These are phyloP conservation scores for Penicillium sp. DNA, from an alignment of 2,329 filamentous ascomycete genomes.

Conservation along the genomic window DNA sequence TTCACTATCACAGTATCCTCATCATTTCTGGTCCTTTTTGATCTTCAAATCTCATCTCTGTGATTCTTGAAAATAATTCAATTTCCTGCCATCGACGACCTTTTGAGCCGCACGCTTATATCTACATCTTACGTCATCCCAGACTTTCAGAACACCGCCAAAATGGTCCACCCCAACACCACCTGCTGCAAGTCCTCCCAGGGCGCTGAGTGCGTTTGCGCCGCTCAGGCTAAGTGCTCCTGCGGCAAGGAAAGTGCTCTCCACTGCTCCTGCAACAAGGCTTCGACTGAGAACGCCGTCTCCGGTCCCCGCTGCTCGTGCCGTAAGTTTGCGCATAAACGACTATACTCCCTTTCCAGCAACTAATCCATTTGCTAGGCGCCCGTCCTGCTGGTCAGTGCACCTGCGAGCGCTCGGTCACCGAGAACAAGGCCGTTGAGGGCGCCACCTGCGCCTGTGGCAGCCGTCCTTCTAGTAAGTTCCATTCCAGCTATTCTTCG, in stretches of 20 bases:
- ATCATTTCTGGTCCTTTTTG: not conserved
- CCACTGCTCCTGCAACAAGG: conserved; percentile 80
- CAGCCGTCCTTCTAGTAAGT: conserved; percentile 66
- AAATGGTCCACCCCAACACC: conserved; percentile 47
- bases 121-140: conserved; percentile 6
- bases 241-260: conserved; percentile 87
- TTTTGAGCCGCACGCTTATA: not conserved
- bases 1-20: not conserved
- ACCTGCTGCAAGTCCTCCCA: conserved; percentile 61
- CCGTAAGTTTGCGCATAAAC: conserved; percentile 49
- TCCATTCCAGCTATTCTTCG: not conserved
- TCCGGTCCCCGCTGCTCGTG: conserved; percentile 77
- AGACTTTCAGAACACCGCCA: conserved; percentile 18
- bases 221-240: conserved; percentile 67
- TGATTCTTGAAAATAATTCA: not conserved
- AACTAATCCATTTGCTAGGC: conserved; percentile 38
- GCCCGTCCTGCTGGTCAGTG: conserved; percentile 75
- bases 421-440: conserved; percentile 64
- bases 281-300: conserved; percentile 70
- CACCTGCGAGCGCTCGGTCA: conserved; percentile 70
- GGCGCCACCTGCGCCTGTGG: conserved; percentile 75
- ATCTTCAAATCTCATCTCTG: not conserved
- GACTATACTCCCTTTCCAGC: not conserved
- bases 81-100: not conserved
- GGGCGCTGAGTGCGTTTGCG: conserved; percentile 55